Conservation (phyloP, 768 basidiomycete genomes). For the Clitopilus passeckerianus region DNA sequence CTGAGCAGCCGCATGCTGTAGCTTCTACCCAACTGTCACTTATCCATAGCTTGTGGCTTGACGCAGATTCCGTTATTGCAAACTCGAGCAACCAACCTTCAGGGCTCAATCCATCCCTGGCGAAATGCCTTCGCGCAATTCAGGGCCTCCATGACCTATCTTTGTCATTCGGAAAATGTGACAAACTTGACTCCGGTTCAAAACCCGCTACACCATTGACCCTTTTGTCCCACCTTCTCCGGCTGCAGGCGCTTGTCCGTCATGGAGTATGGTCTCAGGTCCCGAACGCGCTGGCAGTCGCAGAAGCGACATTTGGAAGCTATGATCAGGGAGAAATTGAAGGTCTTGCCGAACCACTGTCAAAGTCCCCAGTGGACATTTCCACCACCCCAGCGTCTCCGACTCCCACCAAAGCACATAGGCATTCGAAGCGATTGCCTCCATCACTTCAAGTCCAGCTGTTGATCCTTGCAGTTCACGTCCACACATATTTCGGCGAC, state of each 20-base stretch:
- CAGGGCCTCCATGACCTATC: slow-evolving; percentile 24
- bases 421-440: slow-evolving; percentile 15
- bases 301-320: slow-evolving; percentile 29
- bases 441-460: slow-evolving; percentile 44
- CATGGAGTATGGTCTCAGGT: slow-evolving; percentile 52
- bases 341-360: background rate
- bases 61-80: slow-evolving; percentile 8
- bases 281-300: slow-evolving; percentile 36
- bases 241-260: slow-evolving; percentile 50
- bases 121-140: slow-evolving; percentile 25
- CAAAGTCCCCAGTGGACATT: background rate
- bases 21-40: slow-evolving; percentile 55
- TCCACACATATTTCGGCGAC: slow-evolving; percentile 55
- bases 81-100: slow-evolving; percentile 7
- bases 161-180: background rate
- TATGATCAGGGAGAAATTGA: background rate
- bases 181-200: slow-evolving; percentile 9
- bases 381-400: background rate
- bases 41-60: slow-evolving; percentile 29
- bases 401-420: background rate
- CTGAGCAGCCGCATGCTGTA: slow-evolving; percentile 46
- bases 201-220: slow-evolving; percentile 34
- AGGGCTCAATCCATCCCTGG: slow-evolving; percentile 6
- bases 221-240: slow-evolving; percentile 49
- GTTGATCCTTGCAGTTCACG: slow-evolving; percentile 58